Evolutionary conservation across 495 filamentous ascomycete genomes (phyloP).

Genomic region (Penicillium alfredii): DNA sequence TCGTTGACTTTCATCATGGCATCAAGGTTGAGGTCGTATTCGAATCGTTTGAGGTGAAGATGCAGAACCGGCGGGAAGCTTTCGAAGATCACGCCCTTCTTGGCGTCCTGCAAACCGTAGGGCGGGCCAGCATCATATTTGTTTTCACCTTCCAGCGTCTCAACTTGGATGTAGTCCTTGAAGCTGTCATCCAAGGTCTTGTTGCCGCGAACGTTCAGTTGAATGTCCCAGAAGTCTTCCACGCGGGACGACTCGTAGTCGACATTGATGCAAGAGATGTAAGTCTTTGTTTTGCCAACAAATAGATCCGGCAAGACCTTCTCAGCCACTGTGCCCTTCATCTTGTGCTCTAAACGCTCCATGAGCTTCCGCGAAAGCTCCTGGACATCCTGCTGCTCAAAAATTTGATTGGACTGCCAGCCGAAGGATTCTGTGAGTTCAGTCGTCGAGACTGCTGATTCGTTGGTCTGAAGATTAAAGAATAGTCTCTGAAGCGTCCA

Average conservation of each 20-base stretch:
- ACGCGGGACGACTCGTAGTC: slow-evolving; percentile 90
- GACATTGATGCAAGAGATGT: slow-evolving; percentile 97
- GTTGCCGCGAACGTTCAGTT: slow-evolving; percentile 92
- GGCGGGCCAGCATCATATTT: slow-evolving; percentile 89
- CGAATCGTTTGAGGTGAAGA: slow-evolving; percentile 94
- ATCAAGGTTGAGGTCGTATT: slow-evolving; percentile 92
- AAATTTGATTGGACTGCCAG: slow-evolving; percentile 96
- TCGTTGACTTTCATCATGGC: slow-evolving; percentile 99
- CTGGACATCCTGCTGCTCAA: slow-evolving; percentile 98
- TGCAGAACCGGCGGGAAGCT: slow-evolving; percentile 93
- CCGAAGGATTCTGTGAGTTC: slow-evolving; percentile 95
- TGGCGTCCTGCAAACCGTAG: slow-evolving; percentile 89
- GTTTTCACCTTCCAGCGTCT: slow-evolving; percentile 96
- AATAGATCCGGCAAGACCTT: slow-evolving; percentile 87
- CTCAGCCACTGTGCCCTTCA: slow-evolving; percentile 96
- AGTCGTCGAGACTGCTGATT: slow-evolving; percentile 74
- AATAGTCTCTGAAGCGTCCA: slow-evolving; percentile 93
- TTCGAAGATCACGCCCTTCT: slow-evolving; percentile 95
- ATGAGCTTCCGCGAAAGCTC: slow-evolving; percentile 94
- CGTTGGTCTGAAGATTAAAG: slow-evolving; percentile 83
- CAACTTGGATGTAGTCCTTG: slow-evolving; percentile 90
- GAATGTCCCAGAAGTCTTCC: slow-evolving; percentile 99
- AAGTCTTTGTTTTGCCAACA: slow-evolving; percentile 94
- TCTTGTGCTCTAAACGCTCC: slow-evolving; percentile 90
- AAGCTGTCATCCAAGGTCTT: slow-evolving; percentile 92